These are phyloP conservation scores for Myriosclerotinia scirpicola DNA, from an alignment of 2,329 filamentous ascomycete species.

Conservation along the genomic window DNA sequence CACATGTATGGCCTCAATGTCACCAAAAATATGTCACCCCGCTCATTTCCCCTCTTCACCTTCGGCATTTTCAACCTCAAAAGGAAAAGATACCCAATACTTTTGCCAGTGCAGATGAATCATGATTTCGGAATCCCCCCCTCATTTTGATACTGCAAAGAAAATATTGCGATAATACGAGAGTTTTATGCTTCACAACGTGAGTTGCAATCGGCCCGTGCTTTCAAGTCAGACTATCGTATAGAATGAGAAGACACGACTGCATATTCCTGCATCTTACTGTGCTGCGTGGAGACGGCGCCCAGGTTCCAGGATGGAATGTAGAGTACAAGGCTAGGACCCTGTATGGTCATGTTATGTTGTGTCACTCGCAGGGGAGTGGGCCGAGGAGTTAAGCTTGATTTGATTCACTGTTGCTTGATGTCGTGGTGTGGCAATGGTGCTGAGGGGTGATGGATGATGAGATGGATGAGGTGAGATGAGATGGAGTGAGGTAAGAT, in stretches of 20 bases:
- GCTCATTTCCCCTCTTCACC: not conserved
- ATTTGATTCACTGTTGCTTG: conserved; percentile 17
- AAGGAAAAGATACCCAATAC: not conserved
- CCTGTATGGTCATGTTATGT: conserved; percentile 14
- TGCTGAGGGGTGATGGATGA: not conserved
- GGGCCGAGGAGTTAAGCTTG: not conserved
- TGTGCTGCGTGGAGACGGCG: conserved; percentile 13
- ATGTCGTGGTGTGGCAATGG: conserved; percentile 8
- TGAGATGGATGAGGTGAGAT: conserved; percentile 6
- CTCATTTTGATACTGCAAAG: not conserved
- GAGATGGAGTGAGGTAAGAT: conserved; percentile 7
- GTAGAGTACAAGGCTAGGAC: conserved; percentile 1
- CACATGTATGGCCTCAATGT: not conserved
- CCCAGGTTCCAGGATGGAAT: not conserved
- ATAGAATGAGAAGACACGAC: conserved; percentile 9
- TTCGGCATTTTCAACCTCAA: not conserved
- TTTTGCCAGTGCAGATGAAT: conserved; percentile 8
- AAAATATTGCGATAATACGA: not conserved
- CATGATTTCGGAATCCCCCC: not conserved
- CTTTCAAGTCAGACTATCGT: conserved; percentile 14
- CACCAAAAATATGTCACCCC: not conserved
- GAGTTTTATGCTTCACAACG: conserved; percentile 9
- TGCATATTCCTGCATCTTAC: conserved; percentile 21
- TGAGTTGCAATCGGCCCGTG: conserved; percentile 18
- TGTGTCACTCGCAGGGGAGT: not conserved